These are phyloP conservation scores for Chlorella vulgaris DNA, from an alignment of 139 green algal genomes.

Conservation along the genomic window DNA sequence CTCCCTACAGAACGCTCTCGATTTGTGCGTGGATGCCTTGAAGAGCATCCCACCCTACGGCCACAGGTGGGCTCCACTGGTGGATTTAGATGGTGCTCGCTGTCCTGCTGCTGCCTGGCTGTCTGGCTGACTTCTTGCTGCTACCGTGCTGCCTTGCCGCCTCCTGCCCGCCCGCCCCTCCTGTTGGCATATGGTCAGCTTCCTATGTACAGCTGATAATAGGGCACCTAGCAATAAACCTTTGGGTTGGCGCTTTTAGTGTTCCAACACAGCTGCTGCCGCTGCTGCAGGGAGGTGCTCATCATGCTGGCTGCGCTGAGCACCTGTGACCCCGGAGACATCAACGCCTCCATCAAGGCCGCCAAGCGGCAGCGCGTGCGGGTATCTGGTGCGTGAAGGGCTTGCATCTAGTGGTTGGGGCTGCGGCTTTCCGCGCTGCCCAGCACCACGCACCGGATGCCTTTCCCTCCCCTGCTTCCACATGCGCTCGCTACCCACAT, in stretches of 20 bases:
- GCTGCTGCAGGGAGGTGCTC: conserved; percentile 74
- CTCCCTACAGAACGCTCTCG: conserved; percentile 89
- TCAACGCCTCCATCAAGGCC: conserved; percentile 74
- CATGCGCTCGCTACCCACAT: too few relatives aligned
- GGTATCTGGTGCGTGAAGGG: conserved; percentile 48
- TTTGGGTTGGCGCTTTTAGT: neutral
- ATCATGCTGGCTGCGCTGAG: conserved; percentile 83
- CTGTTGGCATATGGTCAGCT: too few relatives aligned
- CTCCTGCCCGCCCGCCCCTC: too few relatives aligned
- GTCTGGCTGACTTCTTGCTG: too few relatives aligned
- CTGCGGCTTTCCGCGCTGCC: too few relatives aligned
- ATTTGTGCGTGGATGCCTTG: conserved; percentile 70
- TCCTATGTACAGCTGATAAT: too few relatives aligned
- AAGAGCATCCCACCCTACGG: conserved; percentile 84
- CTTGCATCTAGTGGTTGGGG: neutral
- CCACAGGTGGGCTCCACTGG: conserved; percentile 35
- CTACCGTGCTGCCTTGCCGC: too few relatives aligned
- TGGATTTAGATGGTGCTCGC: neutral
- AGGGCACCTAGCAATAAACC: too few relatives aligned
- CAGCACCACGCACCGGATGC: too few relatives aligned
- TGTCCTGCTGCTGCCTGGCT: too few relatives aligned
- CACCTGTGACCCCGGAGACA: conserved; percentile 91
- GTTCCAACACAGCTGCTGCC: neutral
- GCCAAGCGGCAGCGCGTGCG: conserved; percentile 62
- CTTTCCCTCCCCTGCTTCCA: too few relatives aligned